Percentiles rank a stretch among this genome's conserved stretches.
These are phyloP conservation scores for Sextonia rubra DNA, from an alignment of 164 flowering plant genomes.

Conservation along the genomic window DNA sequence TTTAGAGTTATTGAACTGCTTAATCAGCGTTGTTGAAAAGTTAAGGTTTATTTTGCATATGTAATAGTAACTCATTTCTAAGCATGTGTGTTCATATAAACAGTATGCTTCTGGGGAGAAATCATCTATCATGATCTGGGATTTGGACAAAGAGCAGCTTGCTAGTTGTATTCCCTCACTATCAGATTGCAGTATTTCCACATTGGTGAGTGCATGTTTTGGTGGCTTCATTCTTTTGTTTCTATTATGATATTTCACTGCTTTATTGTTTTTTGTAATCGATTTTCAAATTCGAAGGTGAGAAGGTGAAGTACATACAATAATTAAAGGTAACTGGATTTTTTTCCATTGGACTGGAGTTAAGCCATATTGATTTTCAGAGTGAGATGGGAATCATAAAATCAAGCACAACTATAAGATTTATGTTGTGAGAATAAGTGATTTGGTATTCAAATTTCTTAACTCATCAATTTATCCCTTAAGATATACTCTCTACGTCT, in stretches of 20 bases:
- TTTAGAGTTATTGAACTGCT: no score
- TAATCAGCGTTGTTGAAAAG: no score
- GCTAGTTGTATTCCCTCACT: constrained; percentile 56
- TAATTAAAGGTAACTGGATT: not conserved
- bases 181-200: constrained; percentile 73
- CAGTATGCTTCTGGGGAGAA: constrained; percentile 90
- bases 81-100: not conserved
- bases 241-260: not conserved
- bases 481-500: not conserved
- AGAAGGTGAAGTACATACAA: not conserved
- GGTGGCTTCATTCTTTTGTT: not conserved
- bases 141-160: constrained; percentile 90
- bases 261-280: not conserved
- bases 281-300: not conserved
- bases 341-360: no score
- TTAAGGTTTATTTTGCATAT: no score
- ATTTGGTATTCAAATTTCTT: no score
- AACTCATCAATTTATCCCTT: not conserved
- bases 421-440: no score
- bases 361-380: no score
- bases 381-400: no score
- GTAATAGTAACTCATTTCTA: no score
- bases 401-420: no score
- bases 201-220: constrained; percentile 52
- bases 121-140: constrained; percentile 88